Evolutionary conservation across 768 basidiomycete species (phyloP).

Genomic region (Naganishia vaughanmartiniae): DNA sequence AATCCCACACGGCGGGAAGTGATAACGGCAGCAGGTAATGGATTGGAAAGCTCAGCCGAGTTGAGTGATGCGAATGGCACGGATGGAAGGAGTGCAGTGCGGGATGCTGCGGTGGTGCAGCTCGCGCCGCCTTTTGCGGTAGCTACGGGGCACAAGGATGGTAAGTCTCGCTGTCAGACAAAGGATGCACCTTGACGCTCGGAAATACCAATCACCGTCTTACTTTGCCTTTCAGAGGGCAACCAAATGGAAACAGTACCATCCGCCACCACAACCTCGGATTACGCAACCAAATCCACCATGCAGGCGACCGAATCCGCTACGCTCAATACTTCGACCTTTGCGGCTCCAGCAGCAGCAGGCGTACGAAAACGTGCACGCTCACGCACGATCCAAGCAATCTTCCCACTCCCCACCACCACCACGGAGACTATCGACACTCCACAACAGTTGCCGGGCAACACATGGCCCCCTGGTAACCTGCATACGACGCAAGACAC

Average conservation of each 20-base stretch:
- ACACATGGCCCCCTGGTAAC: background rate
- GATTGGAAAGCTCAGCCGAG: background rate
- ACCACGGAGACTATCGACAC: background rate
- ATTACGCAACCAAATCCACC: background rate
- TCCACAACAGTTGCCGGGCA: background rate
- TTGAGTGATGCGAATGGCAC: background rate
- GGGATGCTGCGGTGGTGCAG: background rate
- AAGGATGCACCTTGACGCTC: background rate
- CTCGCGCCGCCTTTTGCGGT: background rate
- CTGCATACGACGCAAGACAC: background rate
- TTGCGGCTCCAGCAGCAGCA: background rate
- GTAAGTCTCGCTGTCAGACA: background rate
- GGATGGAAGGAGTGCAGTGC: too few species aligned
- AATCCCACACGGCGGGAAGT: background rate
- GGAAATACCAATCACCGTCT: background rate
- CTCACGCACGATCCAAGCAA: constrained; percentile 23
- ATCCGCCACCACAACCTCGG: background rate
- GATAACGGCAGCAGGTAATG: background rate
- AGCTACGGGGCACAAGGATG: background rate
- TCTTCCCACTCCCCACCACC: background rate
- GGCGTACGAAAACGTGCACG: background rate
- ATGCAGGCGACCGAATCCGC: background rate
- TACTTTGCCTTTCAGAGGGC: background rate
- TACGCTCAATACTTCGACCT: background rate
- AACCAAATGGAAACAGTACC: background rate